phyloP scores from a whole-genome alignment of 164 flowering plant genomes.

The Kingdonia uniflora region DNA sequence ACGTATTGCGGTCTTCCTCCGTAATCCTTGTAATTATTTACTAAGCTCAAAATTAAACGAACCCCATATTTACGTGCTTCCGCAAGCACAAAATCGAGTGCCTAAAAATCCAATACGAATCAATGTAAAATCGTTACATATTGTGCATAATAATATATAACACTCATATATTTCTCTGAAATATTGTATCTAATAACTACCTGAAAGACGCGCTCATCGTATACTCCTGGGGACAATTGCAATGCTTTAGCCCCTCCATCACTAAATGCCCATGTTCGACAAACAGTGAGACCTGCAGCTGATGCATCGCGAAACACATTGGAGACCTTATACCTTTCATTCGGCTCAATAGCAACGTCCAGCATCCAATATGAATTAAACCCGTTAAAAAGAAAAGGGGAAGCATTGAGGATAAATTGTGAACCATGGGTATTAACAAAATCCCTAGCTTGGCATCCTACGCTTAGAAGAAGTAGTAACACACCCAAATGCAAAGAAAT shows the following conservation, averaged over 20 bases:
- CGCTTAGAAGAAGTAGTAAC: background rate
- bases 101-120: conserved; percentile 7
- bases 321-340: conserved; percentile 19
- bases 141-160: background rate
- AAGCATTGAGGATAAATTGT: conserved; percentile 16
- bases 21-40: conserved; percentile 20
- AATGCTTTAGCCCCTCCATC: conserved; percentile 21
- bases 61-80: conserved; percentile 20
- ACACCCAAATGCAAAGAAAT: conserved; percentile 2
- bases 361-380: conserved; percentile 29
- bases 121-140: background rate
- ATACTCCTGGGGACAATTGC: conserved; percentile 23
- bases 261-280: conserved; percentile 24
- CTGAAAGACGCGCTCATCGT: conserved; percentile 20
- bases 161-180: background rate
- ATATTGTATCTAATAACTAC: background rate
- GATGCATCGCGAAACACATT: conserved; percentile 18
- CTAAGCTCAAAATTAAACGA: conserved; percentile 21
- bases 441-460: conserved; percentile 8
- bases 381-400: conserved; percentile 23
- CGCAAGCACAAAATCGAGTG: conserved; percentile 21
- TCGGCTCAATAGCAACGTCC: conserved; percentile 21
- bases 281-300: conserved; percentile 18
- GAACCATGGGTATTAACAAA: conserved; percentile 14
- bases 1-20: conserved; percentile 24